phyloP scores from a whole-genome alignment of 2,329 filamentous ascomycete genomes.

The Talaromyces verruculosus region DNA sequence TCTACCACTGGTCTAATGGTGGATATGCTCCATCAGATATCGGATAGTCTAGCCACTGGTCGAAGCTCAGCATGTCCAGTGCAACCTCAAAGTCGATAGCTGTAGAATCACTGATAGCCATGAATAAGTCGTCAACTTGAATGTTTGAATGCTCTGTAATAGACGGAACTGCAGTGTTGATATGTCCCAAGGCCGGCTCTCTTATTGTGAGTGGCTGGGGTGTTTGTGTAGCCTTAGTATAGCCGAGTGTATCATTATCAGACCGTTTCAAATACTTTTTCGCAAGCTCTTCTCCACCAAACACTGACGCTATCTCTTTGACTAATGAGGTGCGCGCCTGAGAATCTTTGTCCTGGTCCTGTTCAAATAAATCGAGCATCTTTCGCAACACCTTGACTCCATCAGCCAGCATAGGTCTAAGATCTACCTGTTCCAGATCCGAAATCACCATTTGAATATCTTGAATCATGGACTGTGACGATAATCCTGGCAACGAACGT shows the following conservation, averaged over 20 bases:
- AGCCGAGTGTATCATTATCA: not conserved
- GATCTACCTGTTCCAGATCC: conserved; percentile 27
- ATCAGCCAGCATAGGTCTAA: conserved; percentile 25
- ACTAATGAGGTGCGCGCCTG: conserved; percentile 27
- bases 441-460: conserved; percentile 31
- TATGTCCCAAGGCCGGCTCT: not conserved
- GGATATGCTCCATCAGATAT: conserved; percentile 1
- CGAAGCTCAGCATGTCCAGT: conserved; percentile 18
- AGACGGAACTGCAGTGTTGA: not conserved
- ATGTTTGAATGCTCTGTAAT: not conserved
- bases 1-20: not conserved
- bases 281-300: conserved; percentile 30
- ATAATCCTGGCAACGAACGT: conserved; percentile 26
- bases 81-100: conserved; percentile 18
- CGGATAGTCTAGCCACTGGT: conserved; percentile 17
- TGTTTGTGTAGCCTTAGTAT: not conserved
- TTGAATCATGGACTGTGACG: conserved; percentile 25
- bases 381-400: conserved; percentile 29
- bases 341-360: conserved; percentile 23
- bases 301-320: conserved; percentile 28
- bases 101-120: conserved; percentile 1
- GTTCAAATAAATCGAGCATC: conserved; percentile 30
- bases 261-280: conserved; percentile 30
- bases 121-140: not conserved
- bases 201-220: not conserved